These are phyloP conservation scores for Melampsora occidentalis DNA, from an alignment of 1,284 basidiomycete species.

Conservation along the genomic window DNA sequence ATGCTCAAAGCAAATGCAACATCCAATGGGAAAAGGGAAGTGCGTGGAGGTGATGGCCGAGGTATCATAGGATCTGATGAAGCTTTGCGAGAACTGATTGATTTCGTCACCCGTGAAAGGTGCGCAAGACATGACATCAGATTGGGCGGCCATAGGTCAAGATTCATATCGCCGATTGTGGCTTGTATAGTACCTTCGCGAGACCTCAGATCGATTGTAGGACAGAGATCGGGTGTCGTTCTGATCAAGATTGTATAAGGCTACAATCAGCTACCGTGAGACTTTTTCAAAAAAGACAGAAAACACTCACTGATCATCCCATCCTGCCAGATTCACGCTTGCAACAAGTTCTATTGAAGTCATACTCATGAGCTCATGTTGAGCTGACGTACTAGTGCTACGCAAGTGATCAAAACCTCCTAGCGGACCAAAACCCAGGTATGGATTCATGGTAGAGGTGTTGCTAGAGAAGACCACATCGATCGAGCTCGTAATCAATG, in stretches of 20 bases:
- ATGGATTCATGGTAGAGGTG: conserved; percentile 15
- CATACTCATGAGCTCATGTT: conserved; percentile 21
- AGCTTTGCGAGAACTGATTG: background rate
- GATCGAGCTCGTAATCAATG: conserved; percentile 26
- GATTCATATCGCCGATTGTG: conserved; percentile 27
- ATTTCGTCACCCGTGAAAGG: conserved; percentile 3
- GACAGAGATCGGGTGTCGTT: conserved; percentile 9
- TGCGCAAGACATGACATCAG: conserved; percentile 13
- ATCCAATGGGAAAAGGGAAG: conserved; percentile 24
- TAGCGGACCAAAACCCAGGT: conserved; percentile 7
- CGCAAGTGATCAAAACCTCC: conserved; percentile 7
- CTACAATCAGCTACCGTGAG: background rate
- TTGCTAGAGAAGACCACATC: conserved; percentile 26
- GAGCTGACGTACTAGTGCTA: background rate
- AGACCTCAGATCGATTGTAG: conserved; percentile 19
- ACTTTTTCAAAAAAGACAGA: background rate
- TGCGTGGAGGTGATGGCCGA: conserved; percentile 9
- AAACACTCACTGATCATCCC: background rate
- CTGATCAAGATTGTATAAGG: conserved; percentile 2
- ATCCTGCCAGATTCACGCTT: conserved; percentile 20
- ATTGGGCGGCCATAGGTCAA: conserved; percentile 34
- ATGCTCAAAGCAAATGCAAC: conserved; percentile 22
- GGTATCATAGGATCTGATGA: background rate
- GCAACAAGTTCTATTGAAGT: conserved; percentile 16
- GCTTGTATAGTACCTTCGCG: conserved; percentile 39